Base-by-base conservation (phyloP, 208 protist species). In the Leishmania aethiopica region DNA sequence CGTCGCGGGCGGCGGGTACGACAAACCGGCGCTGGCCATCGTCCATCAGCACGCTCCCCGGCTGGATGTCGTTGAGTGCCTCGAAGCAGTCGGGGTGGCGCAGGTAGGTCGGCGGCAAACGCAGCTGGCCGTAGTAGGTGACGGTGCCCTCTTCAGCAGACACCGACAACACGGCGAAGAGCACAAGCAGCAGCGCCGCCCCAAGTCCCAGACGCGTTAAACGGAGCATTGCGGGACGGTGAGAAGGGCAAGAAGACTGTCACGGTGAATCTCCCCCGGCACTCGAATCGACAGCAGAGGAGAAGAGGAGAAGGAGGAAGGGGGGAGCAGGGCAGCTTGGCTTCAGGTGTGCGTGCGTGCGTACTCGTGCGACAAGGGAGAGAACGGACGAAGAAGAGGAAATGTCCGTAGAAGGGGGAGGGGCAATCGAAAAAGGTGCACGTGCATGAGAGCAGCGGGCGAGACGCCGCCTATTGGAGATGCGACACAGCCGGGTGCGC, bases 31-130 rank as follows among this genome's bases (percentile, higher is more conserved):
- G 57, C 45, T 89, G 73, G 25, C 84, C 89, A 72, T 90, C 91
- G 64, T 84, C 89, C 37, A 97, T 84, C 75, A 96, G 55, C 47
- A 95, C 94, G 53, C 88, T 90, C 25, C 91, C 94, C 7, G 85
- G 89, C 83, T 97, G 94, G 13, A 96, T 77, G 73, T 80, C 80
- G 87, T 92, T 91, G 35, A 94, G 86, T 2, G 89, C 81, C 74
- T 88, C 74, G 25, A 84, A 45, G 57, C 83, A 86, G 57, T 90
- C 88, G 17, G 88, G 86, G 70, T 91, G 83, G 37, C 81, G 72
- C 45, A 91, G 81, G 86, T 92, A 96, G 32, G 76, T 66, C 25
- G 74, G 80, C 2, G 92, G 92, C 55, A 96, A 40, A 1, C 78
- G 84, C 57, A 97, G 84, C 72, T 89, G 86, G 35, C 93, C 93